These are phyloP conservation scores for Cenchrus americanus DNA, from an alignment of 176 grass and related monocot genomes.

Conservation along the genomic window DNA sequence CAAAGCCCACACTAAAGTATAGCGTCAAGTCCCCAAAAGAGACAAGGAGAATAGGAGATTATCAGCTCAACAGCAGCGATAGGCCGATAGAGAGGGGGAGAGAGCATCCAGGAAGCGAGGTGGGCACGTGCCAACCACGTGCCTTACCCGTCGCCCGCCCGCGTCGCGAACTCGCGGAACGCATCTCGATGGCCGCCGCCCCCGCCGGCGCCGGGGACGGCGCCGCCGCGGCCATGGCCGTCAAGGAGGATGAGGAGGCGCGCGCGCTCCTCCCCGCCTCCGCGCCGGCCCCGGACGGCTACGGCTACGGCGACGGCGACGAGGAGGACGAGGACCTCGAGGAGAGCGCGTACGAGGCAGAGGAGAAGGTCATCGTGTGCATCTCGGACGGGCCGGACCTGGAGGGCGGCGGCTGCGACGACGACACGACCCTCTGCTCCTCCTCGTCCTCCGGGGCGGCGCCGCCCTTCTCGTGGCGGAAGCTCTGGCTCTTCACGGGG, in stretches of 20 bases:
- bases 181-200: slow-evolving; percentile 55
- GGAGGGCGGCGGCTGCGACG: slow-evolving; percentile 14
- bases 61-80: no score
- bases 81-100: no score
- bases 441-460: neutral
- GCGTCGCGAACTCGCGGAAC: slow-evolving; percentile 4
- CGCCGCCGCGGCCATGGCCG: neutral
- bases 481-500: slow-evolving; percentile 93
- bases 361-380: slow-evolving; percentile 72
- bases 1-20: neutral
- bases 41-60: neutral
- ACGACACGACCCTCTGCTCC: slow-evolving; percentile 23
- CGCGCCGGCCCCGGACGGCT: neutral
- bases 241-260: slow-evolving; percentile 52
- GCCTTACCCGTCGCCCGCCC: slow-evolving; percentile 18
- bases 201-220: slow-evolving; percentile 35
- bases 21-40: neutral
- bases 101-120: neutral
- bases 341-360: slow-evolving; percentile 78
- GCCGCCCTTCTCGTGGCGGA: slow-evolving; percentile 88
- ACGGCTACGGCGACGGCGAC: neutral
- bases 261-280: slow-evolving; percentile 52
- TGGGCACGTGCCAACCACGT: slow-evolving; percentile 33
- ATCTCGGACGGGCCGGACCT: slow-evolving; percentile 40
- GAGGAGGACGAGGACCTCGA: slow-evolving; percentile 45